Percentiles rank a stretch among this genome's conserved stretches.
Evolutionary conservation across 192 early-diverging fungal species (phyloP).

Genomic region (Gaertneriomyces sp.): DNA sequence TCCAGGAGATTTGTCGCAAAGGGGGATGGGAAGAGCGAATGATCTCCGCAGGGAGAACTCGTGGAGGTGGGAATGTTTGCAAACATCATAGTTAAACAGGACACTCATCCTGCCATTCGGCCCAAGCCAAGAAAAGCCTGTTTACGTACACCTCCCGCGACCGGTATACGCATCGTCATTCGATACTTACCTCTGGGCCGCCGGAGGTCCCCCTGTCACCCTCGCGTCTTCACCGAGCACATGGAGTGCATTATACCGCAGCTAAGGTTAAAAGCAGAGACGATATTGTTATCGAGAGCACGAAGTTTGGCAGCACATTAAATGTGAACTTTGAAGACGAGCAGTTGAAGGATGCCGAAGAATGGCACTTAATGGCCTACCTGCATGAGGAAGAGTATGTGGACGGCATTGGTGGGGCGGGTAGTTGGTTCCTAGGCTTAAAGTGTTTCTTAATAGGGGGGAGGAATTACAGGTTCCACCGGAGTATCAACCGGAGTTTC

Average conservation of each 20-base stretch:
- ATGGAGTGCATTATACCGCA: no score
- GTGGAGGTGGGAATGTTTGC: conserved; percentile 7
- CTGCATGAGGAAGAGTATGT: conserved; percentile 26
- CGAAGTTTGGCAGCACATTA: no score
- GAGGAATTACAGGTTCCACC: no score
- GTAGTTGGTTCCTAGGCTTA: neutral
- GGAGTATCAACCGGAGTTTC: neutral
- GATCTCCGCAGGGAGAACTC: conserved; percentile 5
- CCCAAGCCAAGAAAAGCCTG: conserved; percentile 4
- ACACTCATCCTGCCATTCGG: neutral
- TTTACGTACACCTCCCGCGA: conserved; percentile 35
- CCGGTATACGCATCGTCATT: conserved; percentile 2
- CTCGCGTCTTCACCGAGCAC: no score
- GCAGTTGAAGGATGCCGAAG: no score
- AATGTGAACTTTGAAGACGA: no score
- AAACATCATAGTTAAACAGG: neutral
- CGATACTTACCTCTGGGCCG: no score
- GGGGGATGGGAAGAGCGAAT: conserved; percentile 12
- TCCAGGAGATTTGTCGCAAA: neutral
- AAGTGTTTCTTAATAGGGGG: neutral
- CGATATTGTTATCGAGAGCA: no score
- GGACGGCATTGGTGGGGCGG: neutral
- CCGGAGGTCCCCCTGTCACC: no score
- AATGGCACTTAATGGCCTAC: conserved; percentile 34
- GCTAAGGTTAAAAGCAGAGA: no score